A percentile compares a stretch with the other conserved stretches of the same genome.
These are phyloP conservation scores for Tranzscheliella williamsii DNA, from an alignment of 1,284 basidiomycete species.

Conservation along the genomic window DNA sequence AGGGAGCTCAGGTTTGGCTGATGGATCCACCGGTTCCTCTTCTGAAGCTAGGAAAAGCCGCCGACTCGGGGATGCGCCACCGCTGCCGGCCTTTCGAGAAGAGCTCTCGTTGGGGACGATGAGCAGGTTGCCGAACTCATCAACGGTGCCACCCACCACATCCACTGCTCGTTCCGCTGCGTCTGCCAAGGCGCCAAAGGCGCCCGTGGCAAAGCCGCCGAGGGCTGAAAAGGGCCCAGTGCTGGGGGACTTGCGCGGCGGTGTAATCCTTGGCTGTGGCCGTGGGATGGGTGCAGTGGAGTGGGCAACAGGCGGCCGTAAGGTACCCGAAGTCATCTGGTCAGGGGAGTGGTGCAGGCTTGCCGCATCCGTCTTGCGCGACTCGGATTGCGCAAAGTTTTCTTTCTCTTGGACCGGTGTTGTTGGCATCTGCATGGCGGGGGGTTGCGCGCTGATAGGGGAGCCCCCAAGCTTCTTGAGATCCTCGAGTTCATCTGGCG, in stretches of 20 bases:
- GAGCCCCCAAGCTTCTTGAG: conserved; percentile 22
- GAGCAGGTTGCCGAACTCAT: conserved; percentile 35
- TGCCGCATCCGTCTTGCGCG: neutral
- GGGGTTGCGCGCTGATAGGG: conserved; percentile 5
- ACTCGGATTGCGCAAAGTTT: no score
- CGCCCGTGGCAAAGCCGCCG: conserved; percentile 33
- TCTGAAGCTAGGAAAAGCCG: neutral
- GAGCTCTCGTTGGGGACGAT: conserved; percentile 27
- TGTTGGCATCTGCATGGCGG: neutral
- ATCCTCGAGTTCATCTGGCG: conserved; percentile 26
- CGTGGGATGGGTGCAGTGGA: neutral
- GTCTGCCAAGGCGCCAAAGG: conserved; percentile 26
- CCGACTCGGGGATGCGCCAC: conserved; percentile 15
- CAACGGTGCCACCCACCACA: conserved; percentile 37
- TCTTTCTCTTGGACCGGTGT: neutral
- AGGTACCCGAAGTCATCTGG: neutral
- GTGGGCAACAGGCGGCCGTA: neutral
- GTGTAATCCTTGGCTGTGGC: conserved; percentile 19
- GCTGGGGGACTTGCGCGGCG: conserved; percentile 17
- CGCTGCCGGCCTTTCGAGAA: conserved; percentile 3
- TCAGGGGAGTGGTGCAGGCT: neutral
- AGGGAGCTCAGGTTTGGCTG: neutral
- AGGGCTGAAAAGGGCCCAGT: conserved; percentile 27
- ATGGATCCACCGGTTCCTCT: neutral
- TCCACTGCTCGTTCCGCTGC: conserved; percentile 38